These are phyloP conservation scores for Arachis stenosperma DNA, from an alignment of 306 rosid genomes.

Conservation along the genomic window DNA sequence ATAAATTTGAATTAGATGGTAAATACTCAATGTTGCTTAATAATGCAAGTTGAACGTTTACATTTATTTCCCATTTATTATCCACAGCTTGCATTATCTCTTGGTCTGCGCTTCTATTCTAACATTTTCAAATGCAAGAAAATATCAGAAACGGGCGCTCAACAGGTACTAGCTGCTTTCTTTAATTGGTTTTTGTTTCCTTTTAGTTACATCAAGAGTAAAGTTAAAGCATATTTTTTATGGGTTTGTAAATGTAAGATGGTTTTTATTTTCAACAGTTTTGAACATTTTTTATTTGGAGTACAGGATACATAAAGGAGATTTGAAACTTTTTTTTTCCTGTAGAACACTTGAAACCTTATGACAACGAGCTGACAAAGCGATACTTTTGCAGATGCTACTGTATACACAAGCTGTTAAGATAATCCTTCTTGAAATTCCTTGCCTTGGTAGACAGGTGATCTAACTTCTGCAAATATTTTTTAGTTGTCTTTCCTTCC, in stretches of 20 bases:
- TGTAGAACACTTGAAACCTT: slow-evolving; percentile 16
- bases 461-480: slow-evolving; percentile 34
- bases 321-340: slow-evolving; percentile 7
- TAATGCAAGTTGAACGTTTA: slow-evolving; percentile 15
- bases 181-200: slow-evolving; percentile 23
- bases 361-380: slow-evolving; percentile 31
- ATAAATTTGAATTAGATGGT: background rate
- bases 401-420: slow-evolving; percentile 98
- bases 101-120: slow-evolving; percentile 92
- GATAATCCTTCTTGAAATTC: slow-evolving; percentile 94
- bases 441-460: slow-evolving; percentile 98
- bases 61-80: slow-evolving; percentile 35
- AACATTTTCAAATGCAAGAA: slow-evolving; percentile 98
- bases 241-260: slow-evolving; percentile 24
- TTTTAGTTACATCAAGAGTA: slow-evolving; percentile 21
- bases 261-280: background rate
- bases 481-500: background rate
- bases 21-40: background rate
- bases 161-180: slow-evolving; percentile 63
- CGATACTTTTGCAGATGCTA: slow-evolving; percentile 75
- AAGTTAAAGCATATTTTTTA: slow-evolving; percentile 20
- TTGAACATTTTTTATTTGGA: background rate
- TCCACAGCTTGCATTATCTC: slow-evolving; percentile 94
- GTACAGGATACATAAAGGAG: slow-evolving; percentile 2
- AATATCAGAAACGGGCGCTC: slow-evolving; percentile 99